Evolutionary conservation across 805 yeast species (phyloP).

Genomic region (Kregervanrija fluxuum): DNA sequence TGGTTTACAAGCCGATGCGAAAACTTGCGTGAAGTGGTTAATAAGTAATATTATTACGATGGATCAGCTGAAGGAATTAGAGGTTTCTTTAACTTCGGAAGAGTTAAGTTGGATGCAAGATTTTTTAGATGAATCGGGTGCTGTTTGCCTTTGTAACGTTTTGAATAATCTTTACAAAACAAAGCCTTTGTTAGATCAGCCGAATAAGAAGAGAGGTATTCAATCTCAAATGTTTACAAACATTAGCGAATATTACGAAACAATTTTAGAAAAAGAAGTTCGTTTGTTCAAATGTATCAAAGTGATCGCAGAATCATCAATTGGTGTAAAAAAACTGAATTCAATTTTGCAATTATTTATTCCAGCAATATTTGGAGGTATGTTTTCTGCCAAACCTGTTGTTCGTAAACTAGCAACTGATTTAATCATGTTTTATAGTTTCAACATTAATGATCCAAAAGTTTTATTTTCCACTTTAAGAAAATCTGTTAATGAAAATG

Average conservation of each 20-base stretch:
- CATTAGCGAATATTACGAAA: constrained; percentile 25
- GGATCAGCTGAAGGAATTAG: constrained; percentile 70
- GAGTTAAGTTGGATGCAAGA: constrained; percentile 67
- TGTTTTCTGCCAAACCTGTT: constrained; percentile 69
- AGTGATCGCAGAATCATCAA: constrained; percentile 63
- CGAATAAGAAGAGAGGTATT: background rate
- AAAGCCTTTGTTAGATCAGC: constrained; percentile 3
- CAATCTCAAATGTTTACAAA: constrained; percentile 20
- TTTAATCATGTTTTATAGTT: constrained; percentile 49
- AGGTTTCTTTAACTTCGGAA: constrained; percentile 91
- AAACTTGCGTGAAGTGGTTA: constrained; percentile 63
- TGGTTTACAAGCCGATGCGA: constrained; percentile 42
- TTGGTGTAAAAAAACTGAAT: constrained; percentile 63
- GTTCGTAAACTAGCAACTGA: constrained; percentile 84
- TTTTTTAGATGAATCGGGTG: constrained; percentile 84
- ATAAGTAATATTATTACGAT: constrained; percentile 62
- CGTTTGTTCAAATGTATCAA: constrained; percentile 75
- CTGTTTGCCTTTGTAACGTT: constrained; percentile 74
- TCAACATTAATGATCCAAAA: constrained; percentile 18
- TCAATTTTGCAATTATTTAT: constrained; percentile 43
- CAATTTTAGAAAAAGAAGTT: constrained; percentile 56
- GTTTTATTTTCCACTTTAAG: constrained; percentile 19
- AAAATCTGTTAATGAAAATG: constrained; percentile 26
- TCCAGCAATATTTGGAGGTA: constrained; percentile 68
- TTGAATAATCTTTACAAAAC: constrained; percentile 35